Percentiles rank a stretch among this genome's conserved stretches.
Evolutionary conservation across 1,284 basidiomycete species (phyloP).

Genomic region (Xanthoconium separans): DNA sequence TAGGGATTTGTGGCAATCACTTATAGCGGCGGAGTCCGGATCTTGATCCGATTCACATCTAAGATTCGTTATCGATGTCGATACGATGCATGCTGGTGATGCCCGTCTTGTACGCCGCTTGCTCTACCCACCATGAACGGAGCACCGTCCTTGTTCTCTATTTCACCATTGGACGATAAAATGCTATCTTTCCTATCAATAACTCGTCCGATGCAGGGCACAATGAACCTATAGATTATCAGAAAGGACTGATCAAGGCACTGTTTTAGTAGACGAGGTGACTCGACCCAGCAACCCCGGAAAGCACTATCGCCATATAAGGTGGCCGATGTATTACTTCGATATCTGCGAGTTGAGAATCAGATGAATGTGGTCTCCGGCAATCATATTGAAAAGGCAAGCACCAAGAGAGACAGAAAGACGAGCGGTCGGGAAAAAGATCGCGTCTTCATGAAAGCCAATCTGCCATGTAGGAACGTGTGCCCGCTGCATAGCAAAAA

Average conservation of each 20-base stretch:
- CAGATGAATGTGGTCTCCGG: background rate
- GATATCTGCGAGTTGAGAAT: background rate
- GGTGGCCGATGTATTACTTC: background rate
- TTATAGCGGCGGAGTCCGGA: slow-evolving; percentile 66
- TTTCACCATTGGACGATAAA: background rate
- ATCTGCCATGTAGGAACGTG: background rate
- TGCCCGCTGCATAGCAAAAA: background rate
- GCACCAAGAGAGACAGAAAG: background rate
- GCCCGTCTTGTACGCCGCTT: background rate
- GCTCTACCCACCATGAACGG: background rate
- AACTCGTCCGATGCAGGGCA: slow-evolving; percentile 14
- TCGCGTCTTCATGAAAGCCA: background rate
- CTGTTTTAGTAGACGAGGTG: slow-evolving; percentile 8
- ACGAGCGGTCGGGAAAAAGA: background rate
- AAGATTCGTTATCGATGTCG: slow-evolving; percentile 35
- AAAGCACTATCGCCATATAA: background rate
- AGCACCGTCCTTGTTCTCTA: background rate
- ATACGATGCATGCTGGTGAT: slow-evolving; percentile 13
- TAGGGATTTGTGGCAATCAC: slow-evolving; percentile 38
- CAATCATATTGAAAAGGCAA: slow-evolving; percentile 5
- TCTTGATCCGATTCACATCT: slow-evolving; percentile 59
- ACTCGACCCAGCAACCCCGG: slow-evolving; percentile 5
- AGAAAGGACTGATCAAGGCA: slow-evolving; percentile 1
- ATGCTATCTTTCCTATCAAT: background rate
- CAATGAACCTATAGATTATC: slow-evolving; percentile 5